phyloP scores from a whole-genome alignment of 2,329 filamentous ascomycete genomes.

The Celoporthe dispersa region DNA sequence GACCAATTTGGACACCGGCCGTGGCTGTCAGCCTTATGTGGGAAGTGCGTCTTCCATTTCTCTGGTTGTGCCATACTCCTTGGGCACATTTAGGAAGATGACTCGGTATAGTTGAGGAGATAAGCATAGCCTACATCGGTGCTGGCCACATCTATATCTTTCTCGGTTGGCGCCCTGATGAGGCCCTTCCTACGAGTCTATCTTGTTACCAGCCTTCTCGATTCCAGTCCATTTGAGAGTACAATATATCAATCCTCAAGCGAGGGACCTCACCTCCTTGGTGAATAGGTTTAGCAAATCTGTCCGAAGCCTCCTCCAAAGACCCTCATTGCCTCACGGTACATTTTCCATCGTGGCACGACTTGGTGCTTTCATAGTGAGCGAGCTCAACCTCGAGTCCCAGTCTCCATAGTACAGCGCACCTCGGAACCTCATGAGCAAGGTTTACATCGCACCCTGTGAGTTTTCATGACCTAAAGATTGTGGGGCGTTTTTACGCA shows the following conservation, averaged over 20 bases:
- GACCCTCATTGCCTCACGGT: neutral
- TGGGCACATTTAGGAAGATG: neutral
- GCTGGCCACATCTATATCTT: conserved; percentile 1
- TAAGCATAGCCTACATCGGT: conserved; percentile 17
- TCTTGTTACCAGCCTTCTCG: neutral
- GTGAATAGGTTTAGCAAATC: neutral
- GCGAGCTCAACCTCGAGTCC: neutral
- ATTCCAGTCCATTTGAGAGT: neutral
- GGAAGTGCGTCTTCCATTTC: neutral
- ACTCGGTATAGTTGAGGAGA: neutral
- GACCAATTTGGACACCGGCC: neutral
- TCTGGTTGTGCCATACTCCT: neutral
- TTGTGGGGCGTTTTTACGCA: neutral
- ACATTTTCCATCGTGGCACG: neutral
- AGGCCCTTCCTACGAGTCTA: neutral
- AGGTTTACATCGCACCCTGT: conserved; percentile 10
- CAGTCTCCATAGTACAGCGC: too few species aligned
- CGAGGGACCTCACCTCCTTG: neutral
- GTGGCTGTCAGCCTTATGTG: conserved; percentile 12
- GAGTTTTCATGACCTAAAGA: neutral
- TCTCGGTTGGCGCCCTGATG: neutral
- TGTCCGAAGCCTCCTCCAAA: neutral
- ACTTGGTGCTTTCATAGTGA: neutral
- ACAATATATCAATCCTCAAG: neutral
- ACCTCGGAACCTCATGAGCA: conserved; percentile 9